Evolutionary conservation across 495 filamentous ascomycete species (phyloP), one percentile per base, ranked within the genome.

Genomic region (Aspergillus taichungensis): DNA sequence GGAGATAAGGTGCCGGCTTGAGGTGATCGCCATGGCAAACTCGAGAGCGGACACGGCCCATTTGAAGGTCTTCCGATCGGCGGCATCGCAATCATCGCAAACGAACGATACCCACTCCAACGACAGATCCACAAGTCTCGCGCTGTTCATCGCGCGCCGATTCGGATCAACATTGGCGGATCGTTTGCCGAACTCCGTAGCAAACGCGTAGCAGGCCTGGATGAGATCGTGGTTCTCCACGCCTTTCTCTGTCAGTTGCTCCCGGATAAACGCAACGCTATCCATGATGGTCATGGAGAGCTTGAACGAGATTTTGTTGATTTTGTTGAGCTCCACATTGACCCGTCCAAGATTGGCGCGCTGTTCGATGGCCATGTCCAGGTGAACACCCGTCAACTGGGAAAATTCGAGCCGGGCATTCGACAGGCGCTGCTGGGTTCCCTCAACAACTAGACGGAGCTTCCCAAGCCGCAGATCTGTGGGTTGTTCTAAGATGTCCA

Each of bases 281-380:
- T 97, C 91, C 94, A 98, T 97, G 62, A 97, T 97, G 8, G 90
- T 85, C 67, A 95, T 95, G n/a, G 88, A 95, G 30, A 98, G 72
- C 63, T 92, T 94, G 73, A 94, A 97, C 27, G 88, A 87, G 0
- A 88, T 91, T 62, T 88, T 92, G 60, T 94, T 94, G 53, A 97
- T 98, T 59, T 91, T 88, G 57, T 88, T 92, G 51, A 98, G 69
- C 59, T 94, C 86, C 30, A 82, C 71, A 53, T 96, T 92, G 46
- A 98, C 94, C 46, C 94, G 85, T 33, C 83, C 84, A 13, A 98
- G 75, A 57, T 95, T 97, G 18, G 94, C 94, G 48, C 91, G 77
- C 58, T 94, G 84, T 59, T 96, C 92, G 32, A 94, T 82, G 10
- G 94, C 74, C 49, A 95, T 83, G 50, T 89, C 85, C 8, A 98